phyloP scores from a whole-genome alignment of 306 rosid species.

The Cicer arietinum region DNA sequence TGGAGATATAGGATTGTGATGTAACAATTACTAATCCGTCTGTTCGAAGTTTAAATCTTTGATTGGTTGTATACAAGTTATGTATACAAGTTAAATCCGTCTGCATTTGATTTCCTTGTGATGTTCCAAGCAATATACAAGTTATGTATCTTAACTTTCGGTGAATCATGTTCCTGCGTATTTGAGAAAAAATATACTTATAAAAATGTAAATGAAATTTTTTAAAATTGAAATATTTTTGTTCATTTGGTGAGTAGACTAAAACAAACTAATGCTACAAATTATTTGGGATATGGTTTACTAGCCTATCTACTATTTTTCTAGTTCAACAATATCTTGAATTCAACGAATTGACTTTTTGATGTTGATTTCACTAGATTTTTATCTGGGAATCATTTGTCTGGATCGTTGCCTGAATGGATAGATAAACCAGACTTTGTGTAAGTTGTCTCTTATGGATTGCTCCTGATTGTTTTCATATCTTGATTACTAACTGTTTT shows the following conservation, averaged over 20 bases:
- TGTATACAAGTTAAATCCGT: background rate
- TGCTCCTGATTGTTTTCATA: too few relatives aligned
- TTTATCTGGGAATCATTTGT: conserved; percentile 65
- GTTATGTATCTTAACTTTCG: background rate
- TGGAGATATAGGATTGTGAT: background rate
- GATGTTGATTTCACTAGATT: conserved; percentile 45
- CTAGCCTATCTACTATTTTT: conserved; percentile 24
- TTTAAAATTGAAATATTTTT: background rate
- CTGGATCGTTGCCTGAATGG: conserved; percentile 60
- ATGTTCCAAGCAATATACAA: background rate
- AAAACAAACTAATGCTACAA: background rate
- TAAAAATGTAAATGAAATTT: background rate
- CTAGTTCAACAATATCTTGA: background rate
- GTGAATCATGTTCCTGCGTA: conserved; percentile 11
- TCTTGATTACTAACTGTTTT: too few relatives aligned
- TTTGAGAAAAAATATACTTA: background rate
- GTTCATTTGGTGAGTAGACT: background rate
- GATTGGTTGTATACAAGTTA: conserved; percentile 7
- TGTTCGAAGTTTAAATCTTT: background rate
- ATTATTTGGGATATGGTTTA: conserved; percentile 12
- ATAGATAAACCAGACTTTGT: conserved; percentile 33
- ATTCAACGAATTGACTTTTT: conserved; percentile 25
- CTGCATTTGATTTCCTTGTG: conserved; percentile 1
- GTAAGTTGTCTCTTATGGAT: conserved; percentile 52
- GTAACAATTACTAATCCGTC: background rate